Conservation (phyloP, 2,329 filamentous ascomycete genomes). For the Fusarium haematococcum region DNA sequence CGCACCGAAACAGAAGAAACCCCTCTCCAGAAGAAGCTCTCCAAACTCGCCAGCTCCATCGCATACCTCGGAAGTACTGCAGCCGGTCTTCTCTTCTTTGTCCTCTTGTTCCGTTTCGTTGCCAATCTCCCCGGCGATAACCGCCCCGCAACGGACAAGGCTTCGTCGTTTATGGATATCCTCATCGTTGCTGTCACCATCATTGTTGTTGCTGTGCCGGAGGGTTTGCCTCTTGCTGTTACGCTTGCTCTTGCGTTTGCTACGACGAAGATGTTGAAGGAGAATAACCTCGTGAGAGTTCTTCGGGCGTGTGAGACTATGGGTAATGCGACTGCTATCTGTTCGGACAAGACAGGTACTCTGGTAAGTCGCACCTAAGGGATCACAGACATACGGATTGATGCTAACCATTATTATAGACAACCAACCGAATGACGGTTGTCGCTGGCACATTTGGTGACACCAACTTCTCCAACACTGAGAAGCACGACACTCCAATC, state of each 20-base stretch:
- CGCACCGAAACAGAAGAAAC: constrained; percentile 62
- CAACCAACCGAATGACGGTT: neutral
- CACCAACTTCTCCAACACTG: neutral
- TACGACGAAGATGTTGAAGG: constrained; percentile 75
- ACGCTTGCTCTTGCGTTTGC: constrained; percentile 75
- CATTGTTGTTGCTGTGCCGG: constrained; percentile 67
- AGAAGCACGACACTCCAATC: neutral
- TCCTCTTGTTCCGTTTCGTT: neutral
- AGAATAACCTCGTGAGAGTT: constrained; percentile 75
- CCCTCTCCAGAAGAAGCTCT: constrained; percentile 65
- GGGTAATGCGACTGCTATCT: constrained; percentile 79
- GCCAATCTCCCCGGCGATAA: neutral
- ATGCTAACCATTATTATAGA: neutral
- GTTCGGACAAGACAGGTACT: constrained; percentile 68
- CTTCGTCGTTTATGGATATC: neutral
- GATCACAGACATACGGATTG: neutral
- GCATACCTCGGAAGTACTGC: neutral
- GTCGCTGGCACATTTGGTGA: neutral
- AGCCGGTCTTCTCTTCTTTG: neutral
- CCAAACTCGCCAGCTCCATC: neutral
- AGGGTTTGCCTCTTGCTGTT: constrained; percentile 73
- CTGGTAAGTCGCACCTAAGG: constrained; percentile 37
- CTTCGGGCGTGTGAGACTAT: constrained; percentile 77
- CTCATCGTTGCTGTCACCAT: constrained; percentile 47
- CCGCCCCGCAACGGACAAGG: neutral